Evolutionary conservation across 768 basidiomycete species (phyloP).

Genomic region (Gloeophyllum trabeum): DNA sequence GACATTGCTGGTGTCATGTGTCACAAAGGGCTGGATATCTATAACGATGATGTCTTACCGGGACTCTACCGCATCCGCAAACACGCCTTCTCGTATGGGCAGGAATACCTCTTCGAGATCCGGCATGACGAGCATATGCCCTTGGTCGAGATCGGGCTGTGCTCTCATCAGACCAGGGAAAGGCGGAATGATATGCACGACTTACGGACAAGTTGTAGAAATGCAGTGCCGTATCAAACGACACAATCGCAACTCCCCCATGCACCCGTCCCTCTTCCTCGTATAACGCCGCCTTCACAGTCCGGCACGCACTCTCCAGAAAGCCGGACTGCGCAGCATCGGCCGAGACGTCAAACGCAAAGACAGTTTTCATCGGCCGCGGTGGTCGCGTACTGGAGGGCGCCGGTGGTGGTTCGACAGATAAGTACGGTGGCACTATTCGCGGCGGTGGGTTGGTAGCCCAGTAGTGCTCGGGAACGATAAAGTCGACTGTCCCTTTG

Average conservation of each 20-base stretch:
- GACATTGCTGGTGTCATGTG: slow-evolving; percentile 28
- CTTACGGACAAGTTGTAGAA: slow-evolving; percentile 86
- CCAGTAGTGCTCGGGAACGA: slow-evolving; percentile 75
- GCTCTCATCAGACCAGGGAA: slow-evolving; percentile 4
- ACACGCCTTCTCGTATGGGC: slow-evolving; percentile 60
- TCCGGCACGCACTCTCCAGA: slow-evolving; percentile 50
- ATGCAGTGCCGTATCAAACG: slow-evolving; percentile 72
- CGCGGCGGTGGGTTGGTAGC: slow-evolving; percentile 53
- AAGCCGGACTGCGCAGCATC: slow-evolving; percentile 63
- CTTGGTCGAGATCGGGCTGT: slow-evolving; percentile 33
- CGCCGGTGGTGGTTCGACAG: slow-evolving; percentile 34
- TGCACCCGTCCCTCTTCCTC: slow-evolving; percentile 31
- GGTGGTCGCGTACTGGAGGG: slow-evolving; percentile 37
- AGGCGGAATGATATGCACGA: slow-evolving; percentile 8
- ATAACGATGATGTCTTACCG: slow-evolving; percentile 29
- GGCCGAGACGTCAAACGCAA: slow-evolving; percentile 76
- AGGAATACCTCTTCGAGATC: slow-evolving; percentile 92
- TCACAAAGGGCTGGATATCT: slow-evolving; percentile 1
- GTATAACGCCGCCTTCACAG: slow-evolving; percentile 53
- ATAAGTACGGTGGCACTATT: slow-evolving; percentile 40
- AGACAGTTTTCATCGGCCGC: slow-evolving; percentile 64
- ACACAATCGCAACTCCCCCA: slow-evolving; percentile 65
- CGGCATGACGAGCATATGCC: slow-evolving; percentile 68
- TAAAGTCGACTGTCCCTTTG: slow-evolving; percentile 87
- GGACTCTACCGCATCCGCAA: slow-evolving; percentile 64